Base-by-base conservation (phyloP, 495 filamentous ascomycete genomes). In the Penicillium desertorum region DNA sequence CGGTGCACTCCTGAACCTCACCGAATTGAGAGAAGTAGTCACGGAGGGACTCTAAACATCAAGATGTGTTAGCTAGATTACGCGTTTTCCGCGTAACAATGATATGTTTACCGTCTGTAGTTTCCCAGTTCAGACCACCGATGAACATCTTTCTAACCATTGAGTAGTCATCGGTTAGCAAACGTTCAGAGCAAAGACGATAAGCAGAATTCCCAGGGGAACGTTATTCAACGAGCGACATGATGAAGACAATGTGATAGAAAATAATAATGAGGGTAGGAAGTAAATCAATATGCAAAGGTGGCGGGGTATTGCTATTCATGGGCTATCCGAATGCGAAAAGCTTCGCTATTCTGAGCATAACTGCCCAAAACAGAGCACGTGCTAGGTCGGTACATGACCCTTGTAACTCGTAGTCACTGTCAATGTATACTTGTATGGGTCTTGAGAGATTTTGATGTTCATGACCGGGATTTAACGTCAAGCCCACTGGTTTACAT, bases 21-120 rank as follows among this genome's bases (percentile, higher is more conserved):
- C 94, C 94, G 66, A 96, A 98, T 66, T 97, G 89, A 14, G 95
- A 96, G 74, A 98, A 98, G 64, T 98, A 98, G 57, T 98, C 90
- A 57, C 92, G 90, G n/a, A 98, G 81, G 11, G 94, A 97, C 79
- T 98, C 94, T 98, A 62, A 34, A 62, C 9, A 29, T 10, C 37
- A 44, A 53, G 9, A 7, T 14, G 71, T 4, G 37, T 53, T 19
- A 53, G 51, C 17, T 14, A 29, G 9, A 32, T 44, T 62, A 62
- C 25, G 7, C 7, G 11, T 42, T 6, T 51, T 6, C 37, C 43
- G 25, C 1, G 39, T 22, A 47, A 17, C 43, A 34, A 20, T 32
- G 57, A 47, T 44, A 46, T 62, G 67, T 72, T 81, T 88, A 98
- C 94, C 88, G 76, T 98, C 94, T 47, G 94, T 97, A 27, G 94